Percentiles rank a stretch among this genome's conserved stretches.
These are phyloP conservation scores for Fonsecaea erecta DNA, from an alignment of 2,329 filamentous ascomycete genomes.

Conservation along the genomic window DNA sequence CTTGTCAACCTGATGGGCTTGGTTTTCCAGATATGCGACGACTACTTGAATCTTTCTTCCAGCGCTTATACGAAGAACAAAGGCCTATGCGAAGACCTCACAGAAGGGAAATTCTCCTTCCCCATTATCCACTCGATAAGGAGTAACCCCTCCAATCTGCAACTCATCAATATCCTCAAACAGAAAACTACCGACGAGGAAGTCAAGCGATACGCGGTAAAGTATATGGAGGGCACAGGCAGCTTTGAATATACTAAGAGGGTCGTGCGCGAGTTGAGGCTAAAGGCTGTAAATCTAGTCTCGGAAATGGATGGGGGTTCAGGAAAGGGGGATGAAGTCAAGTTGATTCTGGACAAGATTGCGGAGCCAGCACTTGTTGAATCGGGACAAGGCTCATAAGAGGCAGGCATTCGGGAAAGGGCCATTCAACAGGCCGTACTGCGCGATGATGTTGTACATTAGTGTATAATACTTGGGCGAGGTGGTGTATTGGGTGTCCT, in stretches of 20 bases:
- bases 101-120: constrained; percentile 96
- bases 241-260: constrained; percentile 84
- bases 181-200: constrained; percentile 85
- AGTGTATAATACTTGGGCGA: not conserved
- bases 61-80: constrained; percentile 84
- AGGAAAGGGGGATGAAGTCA: constrained; percentile 63
- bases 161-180: constrained; percentile 89
- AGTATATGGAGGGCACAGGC: constrained; percentile 86
- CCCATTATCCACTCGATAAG: constrained; percentile 93
- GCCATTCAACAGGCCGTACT: not conserved
- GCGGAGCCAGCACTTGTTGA: constrained; percentile 14
- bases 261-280: constrained; percentile 67
- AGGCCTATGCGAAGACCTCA: constrained; percentile 92
- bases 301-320: constrained; percentile 64
- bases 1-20: constrained; percentile 67
- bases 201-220: constrained; percentile 88
- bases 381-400: not conserved
- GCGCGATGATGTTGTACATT: constrained; percentile 7
- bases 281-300: constrained; percentile 66
- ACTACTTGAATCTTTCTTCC: constrained; percentile 83
- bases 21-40: constrained; percentile 60
- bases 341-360: constrained; percentile 72
- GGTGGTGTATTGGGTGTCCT: no score
- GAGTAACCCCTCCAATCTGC: constrained; percentile 45
- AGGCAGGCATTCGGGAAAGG: not conserved